Evolutionary conservation across 139 green algal genomes (phyloP).

Genomic region (Micromonas commoda): DNA sequence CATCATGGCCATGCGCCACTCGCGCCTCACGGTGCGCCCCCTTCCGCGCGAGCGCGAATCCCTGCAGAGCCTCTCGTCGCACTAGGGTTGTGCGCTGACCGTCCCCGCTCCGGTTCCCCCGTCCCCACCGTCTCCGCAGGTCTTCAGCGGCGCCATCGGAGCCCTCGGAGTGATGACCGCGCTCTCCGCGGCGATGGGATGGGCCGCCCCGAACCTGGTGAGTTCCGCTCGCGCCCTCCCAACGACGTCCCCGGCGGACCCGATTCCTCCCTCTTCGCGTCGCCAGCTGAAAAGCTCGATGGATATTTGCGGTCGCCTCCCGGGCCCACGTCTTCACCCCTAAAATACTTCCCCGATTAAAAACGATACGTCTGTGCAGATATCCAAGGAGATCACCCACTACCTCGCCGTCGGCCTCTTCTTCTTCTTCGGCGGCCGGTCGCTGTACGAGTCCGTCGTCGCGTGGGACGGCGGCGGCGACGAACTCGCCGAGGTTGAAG

Average conservation of each 20-base stretch:
- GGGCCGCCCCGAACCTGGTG: slow-evolving; percentile 75
- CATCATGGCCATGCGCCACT: slow-evolving; percentile 44
- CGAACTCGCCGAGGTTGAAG: slow-evolving; percentile 43
- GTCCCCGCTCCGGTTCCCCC: not conserved
- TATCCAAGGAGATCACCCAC: slow-evolving; percentile 45
- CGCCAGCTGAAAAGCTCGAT: too few species aligned
- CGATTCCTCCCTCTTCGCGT: too few species aligned
- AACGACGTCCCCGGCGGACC: too few species aligned
- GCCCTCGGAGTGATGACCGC: slow-evolving; percentile 89
- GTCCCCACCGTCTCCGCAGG: slow-evolving; percentile 14
- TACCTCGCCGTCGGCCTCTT: slow-evolving; percentile 75
- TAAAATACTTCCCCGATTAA: too few species aligned
- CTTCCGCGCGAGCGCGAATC: not conserved
- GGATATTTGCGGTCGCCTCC: too few species aligned
- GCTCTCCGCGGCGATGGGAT: slow-evolving; percentile 76
- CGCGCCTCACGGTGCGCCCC: not conserved
- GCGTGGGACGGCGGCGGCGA: slow-evolving; percentile 25
- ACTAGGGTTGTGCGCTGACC: not conserved
- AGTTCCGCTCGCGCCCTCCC: too few species aligned
- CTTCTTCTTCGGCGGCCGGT: slow-evolving; percentile 79
- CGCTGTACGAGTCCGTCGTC: slow-evolving; percentile 61
- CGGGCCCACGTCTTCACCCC: too few species aligned
- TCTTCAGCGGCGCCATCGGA: slow-evolving; percentile 70
- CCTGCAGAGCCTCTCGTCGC: not conserved
- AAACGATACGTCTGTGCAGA: too few species aligned